These are phyloP conservation scores for Brassica carinata DNA, from an alignment of 345 rosid species.

Conservation along the genomic window DNA sequence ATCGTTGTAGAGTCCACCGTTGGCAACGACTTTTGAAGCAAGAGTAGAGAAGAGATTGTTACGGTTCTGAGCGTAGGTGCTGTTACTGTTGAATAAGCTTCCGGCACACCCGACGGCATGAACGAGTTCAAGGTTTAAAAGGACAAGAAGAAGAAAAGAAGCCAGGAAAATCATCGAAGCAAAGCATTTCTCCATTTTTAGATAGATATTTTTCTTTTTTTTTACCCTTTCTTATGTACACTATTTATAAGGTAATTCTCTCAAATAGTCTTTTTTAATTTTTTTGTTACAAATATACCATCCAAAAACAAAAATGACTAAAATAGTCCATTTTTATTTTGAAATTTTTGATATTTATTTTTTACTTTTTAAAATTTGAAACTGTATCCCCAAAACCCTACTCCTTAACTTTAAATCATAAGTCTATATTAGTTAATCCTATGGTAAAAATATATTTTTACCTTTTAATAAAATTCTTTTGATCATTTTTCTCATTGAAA, in stretches of 20 bases:
- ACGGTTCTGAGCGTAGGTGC: background rate
- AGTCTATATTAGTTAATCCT: no score
- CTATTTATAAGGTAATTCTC: background rate
- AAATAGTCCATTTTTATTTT: no score
- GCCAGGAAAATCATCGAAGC: slow-evolving; percentile 13
- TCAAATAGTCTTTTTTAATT: no score
- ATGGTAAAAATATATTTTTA: no score
- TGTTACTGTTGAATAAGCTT: background rate
- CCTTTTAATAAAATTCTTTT: no score
- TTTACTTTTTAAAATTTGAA: no score
- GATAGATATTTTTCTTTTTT: background rate
- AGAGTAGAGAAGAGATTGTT: background rate
- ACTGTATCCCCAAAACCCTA: no score
- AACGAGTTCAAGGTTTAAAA: background rate
- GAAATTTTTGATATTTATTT: no score
- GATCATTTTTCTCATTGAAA: no score
- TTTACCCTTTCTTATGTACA: background rate
- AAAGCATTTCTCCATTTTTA: background rate
- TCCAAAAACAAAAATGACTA: no score
- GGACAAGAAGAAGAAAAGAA: slow-evolving; percentile 24
- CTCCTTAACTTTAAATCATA: no score
- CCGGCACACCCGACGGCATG: background rate
- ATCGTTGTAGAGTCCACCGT: background rate
- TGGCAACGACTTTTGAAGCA: background rate
- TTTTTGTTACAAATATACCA: no score